phyloP scores from a whole-genome alignment of 495 filamentous ascomycete species.

The Tuber calosporum region DNA sequence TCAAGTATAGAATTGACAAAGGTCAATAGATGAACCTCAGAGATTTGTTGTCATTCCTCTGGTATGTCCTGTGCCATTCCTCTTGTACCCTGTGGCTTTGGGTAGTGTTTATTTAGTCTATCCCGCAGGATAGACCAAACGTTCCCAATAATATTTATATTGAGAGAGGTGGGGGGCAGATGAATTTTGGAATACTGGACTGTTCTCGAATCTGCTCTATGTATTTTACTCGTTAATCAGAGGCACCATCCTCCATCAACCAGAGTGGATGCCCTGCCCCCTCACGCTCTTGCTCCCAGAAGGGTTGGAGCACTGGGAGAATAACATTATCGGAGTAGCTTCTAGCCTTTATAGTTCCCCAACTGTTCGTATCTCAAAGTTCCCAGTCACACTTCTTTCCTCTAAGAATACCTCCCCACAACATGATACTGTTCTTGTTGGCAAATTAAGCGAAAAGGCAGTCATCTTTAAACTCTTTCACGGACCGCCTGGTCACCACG shows the following conservation, averaged over 20 bases:
- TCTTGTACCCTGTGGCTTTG: not conserved
- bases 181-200: conserved; percentile 9
- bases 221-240: conserved; percentile 4
- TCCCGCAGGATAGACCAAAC: conserved; percentile 4
- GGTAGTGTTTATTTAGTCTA: not conserved
- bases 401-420: not conserved
- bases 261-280: not conserved
- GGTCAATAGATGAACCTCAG: not conserved
- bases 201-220: not conserved
- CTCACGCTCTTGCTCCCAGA: not conserved
- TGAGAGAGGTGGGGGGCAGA: not conserved
- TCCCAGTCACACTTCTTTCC: not conserved
- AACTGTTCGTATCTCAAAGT: conserved; percentile 12
- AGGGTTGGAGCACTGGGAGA: conserved; percentile 3
- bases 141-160: conserved; percentile 7
- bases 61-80: conserved; percentile 7
- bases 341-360: conserved; percentile 13
- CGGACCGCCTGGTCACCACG: conserved; percentile 1
- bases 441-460: conserved; percentile 13
- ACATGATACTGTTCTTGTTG: conserved; percentile 7
- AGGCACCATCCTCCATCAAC: conserved; percentile 15
- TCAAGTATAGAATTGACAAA: conserved; percentile 16
- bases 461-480: conserved; percentile 4
- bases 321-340: conserved; percentile 10
- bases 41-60: conserved; percentile 12